A percentile compares a stretch with the other conserved stretches of the same genome.
Evolutionary conservation across 345 rosid genomes (phyloP).

Genomic region (Psidium guajava): DNA sequence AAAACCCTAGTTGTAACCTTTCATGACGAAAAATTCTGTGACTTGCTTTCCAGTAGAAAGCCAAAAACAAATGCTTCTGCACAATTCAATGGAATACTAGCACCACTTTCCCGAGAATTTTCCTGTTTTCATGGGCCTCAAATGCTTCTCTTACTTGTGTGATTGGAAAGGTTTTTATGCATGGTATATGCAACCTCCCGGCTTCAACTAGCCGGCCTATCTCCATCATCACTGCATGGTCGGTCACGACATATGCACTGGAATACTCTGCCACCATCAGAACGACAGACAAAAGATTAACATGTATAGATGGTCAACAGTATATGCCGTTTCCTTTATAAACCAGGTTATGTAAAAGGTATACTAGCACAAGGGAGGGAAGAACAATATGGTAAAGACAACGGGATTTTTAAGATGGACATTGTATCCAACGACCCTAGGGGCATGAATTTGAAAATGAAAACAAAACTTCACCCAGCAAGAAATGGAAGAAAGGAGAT

Average conservation of each 20-base stretch:
- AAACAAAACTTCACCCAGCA: not conserved
- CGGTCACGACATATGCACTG: not conserved
- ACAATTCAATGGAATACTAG: slow-evolving; percentile 45
- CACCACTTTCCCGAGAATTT: too few relatives aligned
- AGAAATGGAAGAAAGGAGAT: not conserved
- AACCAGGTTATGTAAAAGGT: not conserved
- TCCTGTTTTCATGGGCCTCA: too few relatives aligned
- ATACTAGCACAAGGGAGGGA: not conserved
- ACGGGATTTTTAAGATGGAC: not conserved
- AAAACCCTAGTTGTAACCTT: too few relatives aligned
- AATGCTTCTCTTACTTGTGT: too few relatives aligned
- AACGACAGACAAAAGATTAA: not conserved
- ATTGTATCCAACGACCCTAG: not conserved
- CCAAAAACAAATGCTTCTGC: not conserved
- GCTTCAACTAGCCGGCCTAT: slow-evolving; percentile 55
- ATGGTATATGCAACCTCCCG: slow-evolving; percentile 70
- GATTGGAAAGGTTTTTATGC: slow-evolving; percentile 63
- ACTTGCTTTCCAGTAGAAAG: too few relatives aligned
- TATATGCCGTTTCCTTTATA: not conserved
- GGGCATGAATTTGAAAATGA: not conserved
- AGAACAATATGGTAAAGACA: not conserved
- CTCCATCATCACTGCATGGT: not conserved
- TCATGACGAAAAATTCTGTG: too few relatives aligned
- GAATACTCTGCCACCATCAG: slow-evolving; percentile 35
- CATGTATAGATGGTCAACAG: not conserved